phyloP scores from a whole-genome alignment of 176 grass and related monocot species.

The Oryza australiensis region DNA sequence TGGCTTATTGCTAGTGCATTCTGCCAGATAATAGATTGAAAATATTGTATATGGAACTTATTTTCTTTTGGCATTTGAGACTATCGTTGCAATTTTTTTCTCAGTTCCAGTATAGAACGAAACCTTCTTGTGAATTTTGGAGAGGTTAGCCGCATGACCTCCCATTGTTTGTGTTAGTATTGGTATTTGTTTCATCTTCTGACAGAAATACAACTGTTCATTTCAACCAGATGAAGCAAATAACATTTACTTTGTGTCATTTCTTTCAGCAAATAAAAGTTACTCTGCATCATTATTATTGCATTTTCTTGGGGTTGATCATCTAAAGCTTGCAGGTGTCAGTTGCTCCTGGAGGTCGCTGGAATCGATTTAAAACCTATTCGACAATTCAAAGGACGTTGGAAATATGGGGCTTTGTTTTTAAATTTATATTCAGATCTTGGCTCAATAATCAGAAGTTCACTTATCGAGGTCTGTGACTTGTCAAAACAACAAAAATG shows the following conservation, averaged over 20 bases:
- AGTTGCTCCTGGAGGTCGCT: slow-evolving; percentile 84
- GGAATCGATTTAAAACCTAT: slow-evolving; percentile 99
- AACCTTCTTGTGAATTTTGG: too few species aligned
- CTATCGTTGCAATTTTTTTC: background rate
- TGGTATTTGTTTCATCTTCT: background rate
- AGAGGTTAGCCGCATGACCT: background rate
- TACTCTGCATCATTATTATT: background rate
- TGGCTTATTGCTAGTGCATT: background rate
- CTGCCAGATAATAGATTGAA: slow-evolving; percentile 8
- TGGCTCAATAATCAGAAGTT: slow-evolving; percentile 97
- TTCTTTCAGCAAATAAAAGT: background rate
- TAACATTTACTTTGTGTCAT: background rate
- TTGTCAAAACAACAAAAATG: slow-evolving; percentile 5
- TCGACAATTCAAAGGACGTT: slow-evolving; percentile 97
- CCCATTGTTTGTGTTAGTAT: background rate
- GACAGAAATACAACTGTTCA: background rate
- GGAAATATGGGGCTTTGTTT: slow-evolving; percentile 98
- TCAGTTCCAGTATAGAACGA: background rate
- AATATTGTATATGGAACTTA: background rate
- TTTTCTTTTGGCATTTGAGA: background rate
- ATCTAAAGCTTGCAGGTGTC: slow-evolving; percentile 75
- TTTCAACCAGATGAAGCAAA: slow-evolving; percentile 12
- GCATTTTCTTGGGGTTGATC: slow-evolving; percentile 31
- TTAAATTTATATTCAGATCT: slow-evolving; percentile 77
- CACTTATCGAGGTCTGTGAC: slow-evolving; percentile 75